A percentile compares a stretch with the other conserved stretches of the same genome.
Conservation (phyloP, 768 basidiomycete genomes). For the Mycena indigotica region DNA sequence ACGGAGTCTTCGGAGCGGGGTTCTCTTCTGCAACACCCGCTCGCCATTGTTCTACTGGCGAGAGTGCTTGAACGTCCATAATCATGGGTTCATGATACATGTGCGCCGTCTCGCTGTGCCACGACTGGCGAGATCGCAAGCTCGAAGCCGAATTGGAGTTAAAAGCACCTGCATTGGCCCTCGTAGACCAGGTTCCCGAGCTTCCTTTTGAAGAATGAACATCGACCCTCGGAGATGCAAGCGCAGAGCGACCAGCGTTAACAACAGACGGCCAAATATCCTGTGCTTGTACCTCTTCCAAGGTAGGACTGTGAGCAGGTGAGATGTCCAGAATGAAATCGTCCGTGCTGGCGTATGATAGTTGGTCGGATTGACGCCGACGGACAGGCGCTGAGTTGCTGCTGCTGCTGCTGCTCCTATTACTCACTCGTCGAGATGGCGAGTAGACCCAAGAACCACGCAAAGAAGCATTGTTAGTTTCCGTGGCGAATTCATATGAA, state of each 20-base stretch:
- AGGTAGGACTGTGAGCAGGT: neutral
- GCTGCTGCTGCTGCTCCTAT: neutral
- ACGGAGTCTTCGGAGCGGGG: neutral
- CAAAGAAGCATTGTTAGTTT: neutral
- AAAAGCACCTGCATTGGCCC: no score
- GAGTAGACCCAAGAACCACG: conserved; percentile 1
- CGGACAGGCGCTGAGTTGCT: neutral
- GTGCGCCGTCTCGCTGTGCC: neutral
- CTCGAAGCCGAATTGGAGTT: neutral
- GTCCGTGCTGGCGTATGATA: neutral
- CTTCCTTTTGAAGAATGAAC: neutral
- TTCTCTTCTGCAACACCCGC: neutral
- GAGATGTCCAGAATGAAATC: conserved; percentile 1
- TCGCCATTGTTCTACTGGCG: neutral
- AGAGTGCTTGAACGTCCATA: neutral
- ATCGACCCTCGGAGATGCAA: neutral
- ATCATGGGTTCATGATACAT: neutral
- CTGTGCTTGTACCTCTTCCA: neutral
- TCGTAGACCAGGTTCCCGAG: neutral
- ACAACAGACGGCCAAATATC: neutral
- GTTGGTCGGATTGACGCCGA: neutral
- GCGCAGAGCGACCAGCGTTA: neutral
- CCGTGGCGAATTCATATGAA: conserved; percentile 16
- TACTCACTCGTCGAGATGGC: neutral
- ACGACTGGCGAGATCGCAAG: neutral